Percentiles rank a stretch among this genome's conserved stretches.
Conservation (phyloP, 2,329 filamentous ascomycete species). For the Penicillium rolfsii region DNA sequence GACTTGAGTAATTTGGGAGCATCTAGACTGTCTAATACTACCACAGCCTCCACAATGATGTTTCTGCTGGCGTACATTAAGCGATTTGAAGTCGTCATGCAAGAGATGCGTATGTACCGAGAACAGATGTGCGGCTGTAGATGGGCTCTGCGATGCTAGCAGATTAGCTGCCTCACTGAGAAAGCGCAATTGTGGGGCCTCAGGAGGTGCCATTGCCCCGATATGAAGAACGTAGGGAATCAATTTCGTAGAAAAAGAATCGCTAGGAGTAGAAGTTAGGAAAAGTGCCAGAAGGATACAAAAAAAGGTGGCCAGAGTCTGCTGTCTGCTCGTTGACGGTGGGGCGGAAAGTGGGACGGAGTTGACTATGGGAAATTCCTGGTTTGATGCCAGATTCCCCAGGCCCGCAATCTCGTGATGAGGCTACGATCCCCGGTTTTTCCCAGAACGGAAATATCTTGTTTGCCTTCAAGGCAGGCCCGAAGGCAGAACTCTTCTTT, state of each 20-base stretch:
- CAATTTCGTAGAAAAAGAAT: too few species aligned
- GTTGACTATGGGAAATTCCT: not conserved
- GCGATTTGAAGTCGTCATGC: conserved; percentile 37
- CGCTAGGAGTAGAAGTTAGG: not conserved
- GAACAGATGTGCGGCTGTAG: conserved; percentile 48
- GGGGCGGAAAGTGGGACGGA: not conserved
- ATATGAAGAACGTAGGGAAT: not conserved
- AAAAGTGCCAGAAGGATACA: not conserved
- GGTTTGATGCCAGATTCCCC: not conserved
- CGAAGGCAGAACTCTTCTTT: not conserved
- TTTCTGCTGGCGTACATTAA: conserved; percentile 39
- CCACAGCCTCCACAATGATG: conserved; percentile 48
- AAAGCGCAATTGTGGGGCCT: conserved; percentile 38
- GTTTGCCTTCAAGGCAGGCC: not conserved
- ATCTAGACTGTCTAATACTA: conserved; percentile 37
- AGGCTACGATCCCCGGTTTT: not conserved
- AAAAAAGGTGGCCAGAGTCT: not conserved
- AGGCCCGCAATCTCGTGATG: not conserved
- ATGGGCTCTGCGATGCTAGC: conserved; percentile 39
- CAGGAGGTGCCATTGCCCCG: conserved; percentile 26
- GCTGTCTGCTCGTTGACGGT: not conserved
- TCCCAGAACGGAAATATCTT: conserved; percentile 4
- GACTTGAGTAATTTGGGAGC: conserved; percentile 35
- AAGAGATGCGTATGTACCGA: conserved; percentile 42
- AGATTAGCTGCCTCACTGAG: conserved; percentile 42